These are phyloP conservation scores for Crotalaria pallida DNA, from an alignment of 306 rosid genomes.

Conservation along the genomic window DNA sequence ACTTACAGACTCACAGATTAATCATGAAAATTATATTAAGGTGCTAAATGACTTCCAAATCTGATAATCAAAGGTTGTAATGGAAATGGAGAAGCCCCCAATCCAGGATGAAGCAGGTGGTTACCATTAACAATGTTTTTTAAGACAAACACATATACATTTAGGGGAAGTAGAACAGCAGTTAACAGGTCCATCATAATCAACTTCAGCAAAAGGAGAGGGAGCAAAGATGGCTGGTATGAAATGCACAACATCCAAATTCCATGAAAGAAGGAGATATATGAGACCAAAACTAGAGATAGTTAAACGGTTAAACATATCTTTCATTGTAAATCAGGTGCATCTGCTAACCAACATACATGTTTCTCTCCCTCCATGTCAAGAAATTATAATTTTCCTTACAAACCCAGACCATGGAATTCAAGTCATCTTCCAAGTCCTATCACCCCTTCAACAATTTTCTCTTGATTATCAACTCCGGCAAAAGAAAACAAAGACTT, in stretches of 20 bases:
- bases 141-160: constrained; percentile 42
- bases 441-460: constrained; percentile 36
- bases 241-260: constrained; percentile 36
- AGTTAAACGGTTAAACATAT: constrained; percentile 45
- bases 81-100: constrained; percentile 27
- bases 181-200: constrained; percentile 44
- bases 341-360: not conserved
- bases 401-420: constrained; percentile 17
- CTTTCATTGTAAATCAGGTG: constrained; percentile 8
- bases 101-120: constrained; percentile 1
- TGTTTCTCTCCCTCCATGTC: constrained; percentile 21
- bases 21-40: not conserved
- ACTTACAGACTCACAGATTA: not conserved
- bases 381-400: not conserved
- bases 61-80: not conserved
- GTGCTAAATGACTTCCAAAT: not conserved
- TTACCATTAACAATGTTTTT: constrained; percentile 46
- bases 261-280: constrained; percentile 54
- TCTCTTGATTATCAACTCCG: constrained; percentile 34
- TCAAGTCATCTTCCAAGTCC: constrained; percentile 15
- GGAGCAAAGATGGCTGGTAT: constrained; percentile 1
- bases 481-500: constrained; percentile 28
- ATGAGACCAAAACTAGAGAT: constrained; percentile 57
- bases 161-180: constrained; percentile 51
- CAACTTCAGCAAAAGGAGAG: not conserved